Base-by-base conservation (phyloP, 257 asterid species). In the Scutellaria barbata region DNA sequence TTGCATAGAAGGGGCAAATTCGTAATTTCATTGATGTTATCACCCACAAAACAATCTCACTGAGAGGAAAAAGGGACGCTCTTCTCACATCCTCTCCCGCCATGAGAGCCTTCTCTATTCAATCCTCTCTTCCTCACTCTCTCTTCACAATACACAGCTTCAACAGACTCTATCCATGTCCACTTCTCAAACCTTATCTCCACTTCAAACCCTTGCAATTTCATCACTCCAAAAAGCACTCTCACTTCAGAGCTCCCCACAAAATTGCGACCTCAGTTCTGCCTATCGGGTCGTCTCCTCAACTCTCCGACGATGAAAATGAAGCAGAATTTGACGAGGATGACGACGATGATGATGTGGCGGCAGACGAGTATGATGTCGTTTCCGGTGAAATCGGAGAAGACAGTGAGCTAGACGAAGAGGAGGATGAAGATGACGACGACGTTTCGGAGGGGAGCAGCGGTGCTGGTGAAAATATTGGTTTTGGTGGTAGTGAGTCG, bases 301-400 rank as follows among this genome's bases (percentile, higher is more conserved):
- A 84, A 53, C 82, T 84, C 57, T 84, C 87, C 63, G 89, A 87
- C 41, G 92, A 85, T 7, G 90, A 86, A 4, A 77, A 74, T 0
- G 88, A 88, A 20, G 80, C 56, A 0, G 92, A 86, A 3, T 81
- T 67, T 1, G 93, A 86, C 10, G 90, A 81, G 1, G 88, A 80
- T 0, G 84, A 89, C 0, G 95, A 85, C 0, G 90, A 70, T 0
- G 89, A 90, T 0, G 92, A 85, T 59, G 92, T 79, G 55, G 87
- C 89, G 7, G 94, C 95, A 9, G 95, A 86, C 2, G 96, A 93
- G 69, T 84, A 87, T 74, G 93, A 76, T 50, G 76, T n/a, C 58
- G 84, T 81, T 63, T 76, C 85, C 0, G 84, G 18, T 3, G 88
- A 85, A 53, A 64, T 78, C 8, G 86, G 54, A 35, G 88, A 79